Conservation (phyloP, 345 rosid genomes). For the Crucihimalaya himalaica region DNA sequence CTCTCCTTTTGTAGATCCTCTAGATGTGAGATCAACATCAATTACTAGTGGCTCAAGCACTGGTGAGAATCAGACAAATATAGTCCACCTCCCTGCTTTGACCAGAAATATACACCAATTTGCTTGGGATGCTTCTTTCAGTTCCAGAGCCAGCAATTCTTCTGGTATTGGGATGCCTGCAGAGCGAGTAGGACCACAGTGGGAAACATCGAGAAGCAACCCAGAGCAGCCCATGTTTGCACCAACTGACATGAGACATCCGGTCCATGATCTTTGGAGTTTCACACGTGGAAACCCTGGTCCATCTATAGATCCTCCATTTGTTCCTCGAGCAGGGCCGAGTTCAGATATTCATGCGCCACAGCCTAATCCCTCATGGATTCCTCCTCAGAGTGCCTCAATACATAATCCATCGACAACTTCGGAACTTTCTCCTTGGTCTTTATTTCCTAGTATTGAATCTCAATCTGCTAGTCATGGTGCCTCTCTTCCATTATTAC, state of each 20-base stretch:
- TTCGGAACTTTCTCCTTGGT: constrained; percentile 68
- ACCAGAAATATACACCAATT: constrained; percentile 54
- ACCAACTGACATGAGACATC: constrained; percentile 54
- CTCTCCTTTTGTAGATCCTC: constrained; percentile 46
- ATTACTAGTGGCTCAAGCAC: constrained; percentile 43
- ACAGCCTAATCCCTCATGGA: constrained; percentile 54
- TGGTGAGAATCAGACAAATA: constrained; percentile 50
- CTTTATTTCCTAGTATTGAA: constrained; percentile 64
- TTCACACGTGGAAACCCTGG: constrained; percentile 52
- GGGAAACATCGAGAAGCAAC: constrained; percentile 56
- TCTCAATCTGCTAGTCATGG: constrained; percentile 58
- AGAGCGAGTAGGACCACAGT: constrained; percentile 43
- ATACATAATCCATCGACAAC: constrained; percentile 50
- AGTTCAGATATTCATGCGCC: constrained; percentile 54
- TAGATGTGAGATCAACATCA: constrained; percentile 50
- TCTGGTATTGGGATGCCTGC: constrained; percentile 50
- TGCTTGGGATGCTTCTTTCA: constrained; percentile 57
- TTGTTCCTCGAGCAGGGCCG: constrained; percentile 48
- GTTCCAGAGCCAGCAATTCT: constrained; percentile 51
- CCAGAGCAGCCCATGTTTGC: constrained; percentile 58
- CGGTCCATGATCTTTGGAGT: constrained; percentile 70
- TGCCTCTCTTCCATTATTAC: constrained; percentile 50
- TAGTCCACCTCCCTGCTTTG: constrained; percentile 48
- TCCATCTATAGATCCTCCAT: constrained; percentile 47
- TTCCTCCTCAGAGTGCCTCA: constrained; percentile 47